phyloP scores from a whole-genome alignment of 2,329 filamentous ascomycete species.

The Arthrinium puccinioides region DNA sequence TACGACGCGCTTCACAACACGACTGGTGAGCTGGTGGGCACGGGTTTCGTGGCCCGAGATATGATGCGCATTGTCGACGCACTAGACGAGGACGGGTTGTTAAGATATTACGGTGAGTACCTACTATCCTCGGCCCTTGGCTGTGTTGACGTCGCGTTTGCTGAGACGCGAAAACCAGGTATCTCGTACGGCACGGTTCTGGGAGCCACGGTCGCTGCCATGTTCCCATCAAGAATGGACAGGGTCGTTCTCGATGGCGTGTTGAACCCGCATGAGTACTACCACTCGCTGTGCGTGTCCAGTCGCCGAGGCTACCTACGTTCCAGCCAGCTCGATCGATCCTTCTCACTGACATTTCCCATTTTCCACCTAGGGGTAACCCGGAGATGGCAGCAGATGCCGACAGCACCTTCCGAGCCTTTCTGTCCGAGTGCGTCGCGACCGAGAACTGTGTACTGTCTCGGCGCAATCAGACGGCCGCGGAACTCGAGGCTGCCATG shows the following conservation, averaged over 20 bases:
- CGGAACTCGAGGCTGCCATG: conserved; percentile 33
- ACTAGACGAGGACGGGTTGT: conserved; percentile 27
- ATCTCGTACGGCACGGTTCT: conserved; percentile 33
- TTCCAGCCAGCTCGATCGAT: not conserved
- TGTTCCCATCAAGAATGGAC: conserved; percentile 34
- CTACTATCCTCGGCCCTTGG: not conserved
- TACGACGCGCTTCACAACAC: conserved; percentile 1
- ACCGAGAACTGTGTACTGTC: conserved; percentile 20
- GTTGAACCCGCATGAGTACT: conserved; percentile 25
- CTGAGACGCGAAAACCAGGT: conserved; percentile 15
- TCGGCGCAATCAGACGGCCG: conserved; percentile 19
- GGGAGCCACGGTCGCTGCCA: conserved; percentile 28
- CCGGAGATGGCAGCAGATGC: conserved; percentile 15
- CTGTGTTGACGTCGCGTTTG: conserved; percentile 4
- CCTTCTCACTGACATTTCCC: not conserved
- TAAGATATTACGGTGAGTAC: conserved; percentile 27
- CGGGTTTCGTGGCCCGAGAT: conserved; percentile 28
- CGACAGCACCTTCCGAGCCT: conserved; percentile 20
- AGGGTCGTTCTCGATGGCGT: conserved; percentile 30
- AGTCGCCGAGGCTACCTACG: not conserved
- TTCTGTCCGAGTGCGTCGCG: conserved; percentile 19
- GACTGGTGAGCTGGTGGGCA: conserved; percentile 20
- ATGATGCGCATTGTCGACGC: conserved; percentile 30
- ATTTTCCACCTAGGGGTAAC: conserved; percentile 8
- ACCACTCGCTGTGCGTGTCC: conserved; percentile 14